These are phyloP conservation scores for Pneumocystis sp. DNA, from an alignment of 1,139 yeast species.

Conservation along the genomic window DNA sequence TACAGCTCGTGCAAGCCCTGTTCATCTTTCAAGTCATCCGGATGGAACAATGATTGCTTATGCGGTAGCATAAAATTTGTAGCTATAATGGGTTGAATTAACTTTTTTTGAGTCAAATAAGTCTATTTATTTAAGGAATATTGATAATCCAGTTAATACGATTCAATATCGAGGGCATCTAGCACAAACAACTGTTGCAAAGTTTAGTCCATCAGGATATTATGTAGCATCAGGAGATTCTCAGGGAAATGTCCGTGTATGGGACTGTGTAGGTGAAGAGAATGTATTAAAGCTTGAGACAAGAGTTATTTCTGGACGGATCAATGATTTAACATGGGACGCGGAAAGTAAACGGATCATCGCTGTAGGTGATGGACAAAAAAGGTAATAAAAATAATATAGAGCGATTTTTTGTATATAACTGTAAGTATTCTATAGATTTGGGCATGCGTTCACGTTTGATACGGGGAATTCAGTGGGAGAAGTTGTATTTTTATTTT, in stretches of 20 bases:
- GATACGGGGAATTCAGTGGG: slow-evolving; percentile 94
- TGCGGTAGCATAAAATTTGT: slow-evolving; percentile 24
- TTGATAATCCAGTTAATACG: slow-evolving; percentile 35
- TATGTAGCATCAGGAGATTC: slow-evolving; percentile 81
- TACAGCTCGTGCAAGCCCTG: slow-evolving; percentile 55
- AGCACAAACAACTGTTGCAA: slow-evolving; percentile 60
- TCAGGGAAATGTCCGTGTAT: slow-evolving; percentile 67
- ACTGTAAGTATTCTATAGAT: slow-evolving; percentile 18
- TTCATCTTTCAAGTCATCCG: slow-evolving; percentile 60
- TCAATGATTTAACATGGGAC: slow-evolving; percentile 85
- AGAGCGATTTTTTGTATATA: not conserved
- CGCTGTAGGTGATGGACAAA: slow-evolving; percentile 92
- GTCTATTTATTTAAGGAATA: slow-evolving; percentile 57
- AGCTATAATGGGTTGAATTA: not conserved
- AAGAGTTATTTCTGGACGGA: slow-evolving; percentile 59
- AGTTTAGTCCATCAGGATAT: slow-evolving; percentile 77
- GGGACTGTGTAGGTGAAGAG: slow-evolving; percentile 60
- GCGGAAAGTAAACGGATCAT: slow-evolving; percentile 71
- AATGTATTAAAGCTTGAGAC: slow-evolving; percentile 62
- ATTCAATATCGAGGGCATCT: slow-evolving; percentile 63
- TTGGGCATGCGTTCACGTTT: slow-evolving; percentile 84
- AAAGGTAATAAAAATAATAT: slow-evolving; percentile 27
- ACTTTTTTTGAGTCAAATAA: slow-evolving; percentile 39
- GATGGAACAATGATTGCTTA: slow-evolving; percentile 59
- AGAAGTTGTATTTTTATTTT: slow-evolving; percentile 29